Evolutionary conservation across 345 rosid genomes (phyloP), one percentile per base, ranked within the genome.

Genomic region (Pseudoturritis turrita): DNA sequence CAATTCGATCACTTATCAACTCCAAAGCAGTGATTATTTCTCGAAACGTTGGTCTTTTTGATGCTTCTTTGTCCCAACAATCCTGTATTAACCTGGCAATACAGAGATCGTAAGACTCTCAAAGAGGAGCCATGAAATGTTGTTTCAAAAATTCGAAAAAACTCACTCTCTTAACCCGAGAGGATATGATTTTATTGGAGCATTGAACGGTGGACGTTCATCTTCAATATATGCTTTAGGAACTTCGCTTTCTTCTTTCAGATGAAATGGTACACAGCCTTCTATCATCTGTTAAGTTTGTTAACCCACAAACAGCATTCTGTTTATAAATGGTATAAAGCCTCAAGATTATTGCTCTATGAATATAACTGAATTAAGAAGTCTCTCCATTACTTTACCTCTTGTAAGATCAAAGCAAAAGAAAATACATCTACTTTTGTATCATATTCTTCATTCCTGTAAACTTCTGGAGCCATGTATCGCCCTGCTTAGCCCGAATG

Each of bases 401-500:
- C 96, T 79, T 90, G 94, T 74, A 90, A 80, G 69, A 90, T 86
- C 76, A 90, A 80, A 69, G 91, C 91, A 72, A 90, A 90, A 4
- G 96, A 88, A 79, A 88, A 90, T 23, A 90, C 88, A 69, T 90
- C 94, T 62, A 81, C 96, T 82, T 85, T 90, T 58, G 91, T 88
- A 50, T 79, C 96, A 77, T 88, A 88, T 70, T 85, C 96, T 84
- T 90, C 91, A 70, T 81, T 88, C 70, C 78, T 88, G 69, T 75
- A 88, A 36, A 90, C 91, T 79, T 88, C 96, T 44, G 94, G 94
- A 67, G 94, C 96, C 81, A 83, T 89, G 73, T 90, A 90, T 50
- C 94, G 73, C 84, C 88, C 96, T 88, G 80, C 50, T 50, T 41
- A 57, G 6, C 39, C 68, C 31, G 1, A 56, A 56, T 1, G 1